A percentile compares a stretch with the other conserved stretches of the same genome.
Conservation (phyloP, 2,329 filamentous ascomycete species). For the Fusarium globosum region DNA sequence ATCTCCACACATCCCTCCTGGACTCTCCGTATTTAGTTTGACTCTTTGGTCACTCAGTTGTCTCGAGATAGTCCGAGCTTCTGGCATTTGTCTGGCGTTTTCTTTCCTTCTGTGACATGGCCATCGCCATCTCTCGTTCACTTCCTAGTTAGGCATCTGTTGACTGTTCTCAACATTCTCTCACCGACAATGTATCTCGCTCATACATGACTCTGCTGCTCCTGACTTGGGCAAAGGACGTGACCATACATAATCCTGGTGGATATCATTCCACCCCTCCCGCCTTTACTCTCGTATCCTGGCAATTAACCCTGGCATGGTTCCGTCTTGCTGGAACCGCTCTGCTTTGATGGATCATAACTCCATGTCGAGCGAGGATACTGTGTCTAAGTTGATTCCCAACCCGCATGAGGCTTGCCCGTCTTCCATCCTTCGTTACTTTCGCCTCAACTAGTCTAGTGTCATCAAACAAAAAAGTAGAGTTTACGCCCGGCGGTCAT, state of each 20-base stretch:
- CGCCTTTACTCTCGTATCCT: constrained; percentile 23
- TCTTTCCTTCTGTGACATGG: constrained; percentile 16
- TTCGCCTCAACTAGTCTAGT: constrained; percentile 47
- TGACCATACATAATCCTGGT: constrained; percentile 33
- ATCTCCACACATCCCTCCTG: constrained; percentile 33
- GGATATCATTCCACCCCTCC: constrained; percentile 31
- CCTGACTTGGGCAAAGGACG: not conserved
- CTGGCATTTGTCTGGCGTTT: constrained; percentile 4
- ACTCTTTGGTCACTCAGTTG: constrained; percentile 13
- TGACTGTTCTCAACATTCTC: not conserved
- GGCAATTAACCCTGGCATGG: constrained; percentile 34
- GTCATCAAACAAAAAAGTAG: constrained; percentile 35
- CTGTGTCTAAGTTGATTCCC: constrained; percentile 19
- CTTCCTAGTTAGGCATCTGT: not conserved
- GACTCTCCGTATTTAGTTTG: constrained; percentile 5
- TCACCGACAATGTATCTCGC: not conserved
- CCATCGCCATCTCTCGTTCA: constrained; percentile 8
- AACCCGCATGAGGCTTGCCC: constrained; percentile 36
- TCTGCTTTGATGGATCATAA: constrained; percentile 27
- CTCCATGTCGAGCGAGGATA: constrained; percentile 35
- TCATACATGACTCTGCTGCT: constrained; percentile 11
- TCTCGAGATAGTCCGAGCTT: constrained; percentile 27
- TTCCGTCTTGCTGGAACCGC: constrained; percentile 39
- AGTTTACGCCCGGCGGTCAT: constrained; percentile 17
- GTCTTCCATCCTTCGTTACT: constrained; percentile 45